A percentile compares a stretch with the other conserved stretches of the same genome.
Conservation (phyloP, 495 filamentous ascomycete species). For the Parathielavia appendiculata region DNA sequence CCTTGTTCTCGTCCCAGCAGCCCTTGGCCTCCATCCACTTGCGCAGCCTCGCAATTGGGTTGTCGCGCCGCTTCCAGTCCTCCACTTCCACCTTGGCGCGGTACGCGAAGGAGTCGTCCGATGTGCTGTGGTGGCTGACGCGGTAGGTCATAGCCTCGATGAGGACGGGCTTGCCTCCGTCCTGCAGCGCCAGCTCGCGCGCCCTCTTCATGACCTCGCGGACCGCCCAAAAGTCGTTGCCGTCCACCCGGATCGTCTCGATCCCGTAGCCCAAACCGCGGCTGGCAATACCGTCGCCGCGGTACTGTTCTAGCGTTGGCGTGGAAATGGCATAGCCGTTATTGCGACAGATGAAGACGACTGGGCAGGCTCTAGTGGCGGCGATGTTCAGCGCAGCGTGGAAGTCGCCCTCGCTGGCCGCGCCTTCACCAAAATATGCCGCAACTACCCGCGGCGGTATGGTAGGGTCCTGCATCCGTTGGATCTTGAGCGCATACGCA, state of each 20-base stretch:
- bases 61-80: slow-evolving; percentile 95
- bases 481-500: slow-evolving; percentile 89
- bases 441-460: slow-evolving; percentile 64
- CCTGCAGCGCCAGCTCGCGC: slow-evolving; percentile 66
- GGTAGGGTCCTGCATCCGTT: slow-evolving; percentile 64
- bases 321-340: slow-evolving; percentile 97
- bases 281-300: slow-evolving; percentile 93
- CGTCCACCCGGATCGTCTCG: slow-evolving; percentile 92
- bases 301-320: slow-evolving; percentile 91
- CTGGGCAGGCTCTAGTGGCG: slow-evolving; percentile 83
- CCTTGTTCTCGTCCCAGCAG: slow-evolving; percentile 77
- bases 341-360: slow-evolving; percentile 94
- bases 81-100: slow-evolving; percentile 91
- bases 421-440: slow-evolving; percentile 97
- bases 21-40: slow-evolving; percentile 85
- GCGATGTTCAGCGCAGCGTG: slow-evolving; percentile 96
- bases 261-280: slow-evolving; percentile 96
- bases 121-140: slow-evolving; percentile 93
- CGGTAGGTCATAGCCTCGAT: slow-evolving; percentile 98
- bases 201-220: slow-evolving; percentile 77
- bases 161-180: slow-evolving; percentile 74
- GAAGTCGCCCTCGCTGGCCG: slow-evolving; percentile 95
- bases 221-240: slow-evolving; percentile 95
- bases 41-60: slow-evolving; percentile 82
- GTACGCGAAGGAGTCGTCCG: slow-evolving; percentile 96